These are phyloP conservation scores for Phalaenopsis hybrid DNA, from an alignment of 116 monocot species.

Conservation along the genomic window DNA sequence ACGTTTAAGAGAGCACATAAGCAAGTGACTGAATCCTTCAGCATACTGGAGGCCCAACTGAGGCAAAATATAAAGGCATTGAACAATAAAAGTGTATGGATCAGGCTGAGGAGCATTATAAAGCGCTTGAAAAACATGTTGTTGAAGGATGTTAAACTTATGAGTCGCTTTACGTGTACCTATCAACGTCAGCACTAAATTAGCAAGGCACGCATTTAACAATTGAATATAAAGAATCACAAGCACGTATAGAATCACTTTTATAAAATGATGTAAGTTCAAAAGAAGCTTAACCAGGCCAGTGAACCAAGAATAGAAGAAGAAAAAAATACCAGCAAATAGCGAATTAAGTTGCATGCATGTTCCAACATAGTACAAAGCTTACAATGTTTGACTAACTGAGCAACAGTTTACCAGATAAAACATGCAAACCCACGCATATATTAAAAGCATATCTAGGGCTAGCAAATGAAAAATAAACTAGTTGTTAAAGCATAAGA, in stretches of 20 bases:
- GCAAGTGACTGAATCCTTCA: slow-evolving; percentile 90
- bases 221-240: background rate
- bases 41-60: slow-evolving; percentile 60
- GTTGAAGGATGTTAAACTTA: slow-evolving; percentile 77
- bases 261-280: background rate
- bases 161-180: slow-evolving; percentile 79
- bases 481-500: background rate
- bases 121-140: slow-evolving; percentile 52
- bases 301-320: background rate
- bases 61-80: slow-evolving; percentile 78
- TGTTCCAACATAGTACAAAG: background rate
- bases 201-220: background rate
- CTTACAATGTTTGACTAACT: background rate
- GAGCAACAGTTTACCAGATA: background rate
- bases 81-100: slow-evolving; percentile 61
- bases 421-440: background rate
- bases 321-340: background rate
- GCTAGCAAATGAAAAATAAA: background rate
- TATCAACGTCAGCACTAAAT: slow-evolving; percentile 13
- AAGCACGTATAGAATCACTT: background rate
- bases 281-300: background rate
- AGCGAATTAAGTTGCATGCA: background rate
- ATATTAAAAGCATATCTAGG: background rate
- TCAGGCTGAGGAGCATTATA: slow-evolving; percentile 53
- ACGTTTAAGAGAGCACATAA: slow-evolving; percentile 66